Evolutionary conservation across 352 stramenopile genomes (phyloP), one percentile per base, ranked within the genome.

Genomic region (Globisporangium uncinulatum): DNA sequence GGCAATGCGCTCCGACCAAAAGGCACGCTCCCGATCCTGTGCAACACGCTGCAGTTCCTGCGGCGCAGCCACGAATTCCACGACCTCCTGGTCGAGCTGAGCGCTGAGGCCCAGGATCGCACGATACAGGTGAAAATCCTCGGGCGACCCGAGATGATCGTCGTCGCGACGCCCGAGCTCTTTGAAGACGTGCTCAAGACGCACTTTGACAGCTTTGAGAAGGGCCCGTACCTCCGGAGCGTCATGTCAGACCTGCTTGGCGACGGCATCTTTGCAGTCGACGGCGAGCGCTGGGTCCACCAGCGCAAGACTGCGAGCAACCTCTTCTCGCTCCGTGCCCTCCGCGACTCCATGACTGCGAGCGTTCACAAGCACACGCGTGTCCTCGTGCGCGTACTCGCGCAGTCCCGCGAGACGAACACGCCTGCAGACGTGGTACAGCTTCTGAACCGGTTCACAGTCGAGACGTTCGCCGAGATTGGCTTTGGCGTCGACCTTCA

Each of bases 401-500:
- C 7, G 56, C 34, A 19, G 19, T 79, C 13, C 56, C 7, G 21
- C 1, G 49, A 69, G 6, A 11, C 37, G 0, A 14, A 80, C n/a
- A 7, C 19, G 10, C 36, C 65, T 0, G 15, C 86, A 1, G 73
- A 89, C 39, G 41, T 87, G 13, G 69, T 62, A 29, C 55, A 59
- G 14, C 52, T 79, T 4, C 51, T 89, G 14, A 71, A 83, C 21
- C 59, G 61, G 4, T 84, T 90, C 62, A 89, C 82, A 10, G 67
- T 89, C 10, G 70, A 89, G 29, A 75, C 72, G 41, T 89, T 92
- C 50, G 62, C 70, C 1, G 75, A 88, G 46, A 86, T 92, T 57
- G 80, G 62, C 42, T 92, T 92, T 56, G 83, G 83, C 17, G 59
- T 82, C 37, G 54, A 77, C n/a, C 58, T 93, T 31, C 61, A 68